Conservation (phyloP, 1,284 basidiomycete genomes). For the Papiliotrema flavescens region DNA sequence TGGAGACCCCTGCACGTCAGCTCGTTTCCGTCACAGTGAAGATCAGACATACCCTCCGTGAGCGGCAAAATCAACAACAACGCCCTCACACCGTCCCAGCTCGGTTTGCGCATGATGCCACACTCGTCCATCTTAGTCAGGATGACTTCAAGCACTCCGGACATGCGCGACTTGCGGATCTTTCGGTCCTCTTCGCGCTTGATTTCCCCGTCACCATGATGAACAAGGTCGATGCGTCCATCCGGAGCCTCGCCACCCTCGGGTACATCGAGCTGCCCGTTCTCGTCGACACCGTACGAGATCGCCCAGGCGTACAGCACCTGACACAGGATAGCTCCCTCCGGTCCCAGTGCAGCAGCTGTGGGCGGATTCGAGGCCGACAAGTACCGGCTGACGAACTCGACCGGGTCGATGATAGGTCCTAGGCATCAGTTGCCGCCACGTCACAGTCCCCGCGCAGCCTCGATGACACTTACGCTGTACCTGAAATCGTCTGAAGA, state of each 20-base stretch:
- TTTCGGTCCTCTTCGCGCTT: slow-evolving; percentile 46
- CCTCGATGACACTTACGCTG: slow-evolving; percentile 59
- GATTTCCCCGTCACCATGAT: slow-evolving; percentile 31
- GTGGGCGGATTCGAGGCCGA: slow-evolving; percentile 45
- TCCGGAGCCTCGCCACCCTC: slow-evolving; percentile 29
- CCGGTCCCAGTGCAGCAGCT: slow-evolving; percentile 57
- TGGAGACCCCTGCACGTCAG: slow-evolving; percentile 50
- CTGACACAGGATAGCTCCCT: slow-evolving; percentile 49
- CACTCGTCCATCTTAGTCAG: slow-evolving; percentile 72
- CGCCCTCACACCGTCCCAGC: slow-evolving; percentile 77
- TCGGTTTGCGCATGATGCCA: slow-evolving; percentile 71
- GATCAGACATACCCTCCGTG: slow-evolving; percentile 62
- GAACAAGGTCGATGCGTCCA: slow-evolving; percentile 16
- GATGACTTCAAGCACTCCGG: slow-evolving; percentile 65
- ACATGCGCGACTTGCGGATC: slow-evolving; percentile 50
- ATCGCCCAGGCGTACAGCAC: slow-evolving; percentile 76
- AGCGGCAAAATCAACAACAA: slow-evolving; percentile 73
- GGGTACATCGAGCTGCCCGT: slow-evolving; percentile 53
- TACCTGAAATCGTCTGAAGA: slow-evolving; percentile 73
- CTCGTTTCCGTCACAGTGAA: neutral
- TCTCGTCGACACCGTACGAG: slow-evolving; percentile 77
- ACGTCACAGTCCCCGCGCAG: slow-evolving; percentile 6
- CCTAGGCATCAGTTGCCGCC: slow-evolving; percentile 24
- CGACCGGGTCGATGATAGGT: slow-evolving; percentile 56
- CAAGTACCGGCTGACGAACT: slow-evolving; percentile 64